Evolutionary conservation across 179 eudicot genomes (phyloP).

Genomic region (Spergularia azorica): DNA sequence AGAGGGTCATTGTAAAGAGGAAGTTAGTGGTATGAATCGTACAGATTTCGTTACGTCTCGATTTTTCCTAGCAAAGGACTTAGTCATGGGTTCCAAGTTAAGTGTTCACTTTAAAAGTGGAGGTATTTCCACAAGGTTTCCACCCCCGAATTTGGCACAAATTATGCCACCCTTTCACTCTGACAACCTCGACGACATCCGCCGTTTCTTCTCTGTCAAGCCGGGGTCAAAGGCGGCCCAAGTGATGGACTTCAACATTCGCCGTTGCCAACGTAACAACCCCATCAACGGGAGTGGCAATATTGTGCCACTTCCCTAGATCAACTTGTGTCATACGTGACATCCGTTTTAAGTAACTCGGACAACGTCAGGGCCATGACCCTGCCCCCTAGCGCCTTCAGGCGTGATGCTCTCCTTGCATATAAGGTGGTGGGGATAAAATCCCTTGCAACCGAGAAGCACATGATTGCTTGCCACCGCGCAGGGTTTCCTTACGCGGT

Average conservation of each 20-base stretch:
- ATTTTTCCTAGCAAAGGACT: slow-evolving; percentile 10
- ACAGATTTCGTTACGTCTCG: slow-evolving; percentile 2
- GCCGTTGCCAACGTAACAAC: neutral
- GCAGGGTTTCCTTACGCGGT: slow-evolving; percentile 11
- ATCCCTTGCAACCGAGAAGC: neutral
- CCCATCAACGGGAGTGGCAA: slow-evolving; percentile 11
- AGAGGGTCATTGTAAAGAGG: neutral
- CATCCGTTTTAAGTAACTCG: slow-evolving; percentile 4
- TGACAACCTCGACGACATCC: neutral
- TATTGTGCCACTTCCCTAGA: slow-evolving; percentile 18
- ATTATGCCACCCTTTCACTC: slow-evolving; percentile 10
- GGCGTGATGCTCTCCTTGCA: neutral
- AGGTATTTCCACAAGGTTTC: slow-evolving; percentile 6
- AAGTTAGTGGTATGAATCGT: neutral
- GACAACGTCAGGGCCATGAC: neutral
- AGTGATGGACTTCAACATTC: slow-evolving; percentile 1
- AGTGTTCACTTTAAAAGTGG: neutral
- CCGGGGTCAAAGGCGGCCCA: slow-evolving; percentile 5
- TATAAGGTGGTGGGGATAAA: slow-evolving; percentile 7
- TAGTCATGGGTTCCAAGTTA: neutral
- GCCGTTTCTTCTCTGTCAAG: slow-evolving; percentile 3
- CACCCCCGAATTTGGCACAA: slow-evolving; percentile 3
- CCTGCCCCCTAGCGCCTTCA: neutral
- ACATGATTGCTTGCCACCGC: slow-evolving; percentile 11
- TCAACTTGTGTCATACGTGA: neutral